A percentile compares a stretch with the other conserved stretches of the same genome.
Evolutionary conservation across 495 filamentous ascomycete genomes (phyloP).

Genomic region (Rhizodiscina lignyota): DNA sequence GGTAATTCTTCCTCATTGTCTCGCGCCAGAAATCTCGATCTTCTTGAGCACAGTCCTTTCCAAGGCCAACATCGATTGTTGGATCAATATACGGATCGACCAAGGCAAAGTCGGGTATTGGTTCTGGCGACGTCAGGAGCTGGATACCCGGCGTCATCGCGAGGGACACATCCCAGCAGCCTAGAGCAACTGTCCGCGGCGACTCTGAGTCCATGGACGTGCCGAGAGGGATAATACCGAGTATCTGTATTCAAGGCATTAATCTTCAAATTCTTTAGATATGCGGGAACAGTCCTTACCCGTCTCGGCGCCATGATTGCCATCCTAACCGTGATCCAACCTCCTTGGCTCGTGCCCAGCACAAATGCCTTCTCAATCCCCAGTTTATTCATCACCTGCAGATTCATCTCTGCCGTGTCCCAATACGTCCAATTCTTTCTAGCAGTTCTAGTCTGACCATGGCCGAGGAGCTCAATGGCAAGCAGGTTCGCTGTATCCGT

Average conservation of each 20-base stretch:
- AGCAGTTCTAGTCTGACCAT: conserved; percentile 28
- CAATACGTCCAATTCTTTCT: conserved; percentile 33
- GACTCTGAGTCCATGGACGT: conserved; percentile 48
- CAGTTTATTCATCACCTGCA: conserved; percentile 34
- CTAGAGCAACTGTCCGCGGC: conserved; percentile 28
- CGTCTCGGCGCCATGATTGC: too few relatives aligned
- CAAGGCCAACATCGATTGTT: conserved; percentile 39
- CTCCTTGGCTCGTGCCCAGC: conserved; percentile 46
- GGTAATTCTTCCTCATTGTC: conserved; percentile 36
- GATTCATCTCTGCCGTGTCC: conserved; percentile 33
- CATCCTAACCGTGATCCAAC: conserved; percentile 44
- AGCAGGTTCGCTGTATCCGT: conserved; percentile 29
- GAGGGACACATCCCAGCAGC: conserved; percentile 38
- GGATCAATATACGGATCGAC: conserved; percentile 37
- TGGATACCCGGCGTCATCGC: conserved; percentile 26
- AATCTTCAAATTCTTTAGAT: too few relatives aligned
- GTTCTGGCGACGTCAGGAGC: conserved; percentile 27
- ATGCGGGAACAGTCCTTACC: too few relatives aligned
- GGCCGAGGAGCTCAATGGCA: conserved; percentile 34
- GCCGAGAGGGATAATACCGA: conserved; percentile 41
- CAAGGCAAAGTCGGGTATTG: conserved; percentile 35
- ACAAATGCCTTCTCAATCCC: conserved; percentile 37
- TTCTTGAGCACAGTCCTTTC: conserved; percentile 24
- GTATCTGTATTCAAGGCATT: too few relatives aligned
- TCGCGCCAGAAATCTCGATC: conserved; percentile 32